These are phyloP conservation scores for Verbascum thapsus DNA, from an alignment of 257 asterid species.

Conservation along the genomic window DNA sequence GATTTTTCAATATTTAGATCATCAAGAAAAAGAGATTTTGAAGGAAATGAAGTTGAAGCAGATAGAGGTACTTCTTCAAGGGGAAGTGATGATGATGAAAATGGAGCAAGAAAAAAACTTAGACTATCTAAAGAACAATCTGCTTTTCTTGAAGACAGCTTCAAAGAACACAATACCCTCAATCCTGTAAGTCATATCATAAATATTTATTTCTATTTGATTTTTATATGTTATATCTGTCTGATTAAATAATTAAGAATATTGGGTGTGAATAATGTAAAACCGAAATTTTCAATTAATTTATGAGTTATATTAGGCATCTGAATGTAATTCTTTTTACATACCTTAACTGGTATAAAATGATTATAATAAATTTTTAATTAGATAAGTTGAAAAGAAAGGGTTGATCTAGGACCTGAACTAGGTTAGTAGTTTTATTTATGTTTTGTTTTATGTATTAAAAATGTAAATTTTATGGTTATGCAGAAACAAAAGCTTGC, in stretches of 20 bases:
- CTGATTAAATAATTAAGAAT: too few species aligned
- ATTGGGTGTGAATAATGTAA: too few species aligned
- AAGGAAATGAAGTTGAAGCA: conserved; percentile 29
- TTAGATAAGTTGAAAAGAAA: too few species aligned
- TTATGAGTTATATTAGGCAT: too few species aligned
- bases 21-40: conserved; percentile 41
- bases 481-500: conserved; percentile 79
- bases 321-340: too few species aligned
- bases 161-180: conserved; percentile 86
- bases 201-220: background rate
- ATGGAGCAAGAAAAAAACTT: conserved; percentile 62
- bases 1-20: conserved; percentile 39
- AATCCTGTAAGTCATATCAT: conserved; percentile 64
- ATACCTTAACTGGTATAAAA: too few species aligned
- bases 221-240: background rate
- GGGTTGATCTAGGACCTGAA: too few species aligned
- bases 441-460: too few species aligned
- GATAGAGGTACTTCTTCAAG: conserved; percentile 51
- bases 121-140: conserved; percentile 84
- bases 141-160: conserved; percentile 88
- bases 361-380: too few species aligned
- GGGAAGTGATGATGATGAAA: conserved; percentile 75
- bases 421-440: too few species aligned
- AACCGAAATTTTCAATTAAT: too few species aligned
- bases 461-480: background rate